These are phyloP conservation scores for Poa pratensis DNA, from an alignment of 176 grass and related monocot species.

Conservation along the genomic window DNA sequence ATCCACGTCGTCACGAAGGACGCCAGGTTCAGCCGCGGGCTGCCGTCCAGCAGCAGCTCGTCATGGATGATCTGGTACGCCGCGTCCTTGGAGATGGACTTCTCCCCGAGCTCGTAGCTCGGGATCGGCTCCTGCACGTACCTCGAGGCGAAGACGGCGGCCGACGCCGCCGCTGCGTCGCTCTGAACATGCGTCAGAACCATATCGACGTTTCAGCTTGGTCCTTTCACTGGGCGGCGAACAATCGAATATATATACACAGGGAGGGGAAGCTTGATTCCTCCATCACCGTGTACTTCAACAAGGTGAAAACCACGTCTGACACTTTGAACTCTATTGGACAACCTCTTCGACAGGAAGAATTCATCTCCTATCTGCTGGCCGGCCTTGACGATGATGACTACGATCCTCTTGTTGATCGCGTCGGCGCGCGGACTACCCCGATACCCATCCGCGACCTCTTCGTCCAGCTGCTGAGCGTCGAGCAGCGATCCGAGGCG, in stretches of 20 bases:
- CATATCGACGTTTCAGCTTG: conserved; percentile 38
- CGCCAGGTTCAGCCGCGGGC: conserved; percentile 90
- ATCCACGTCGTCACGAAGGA: conserved; percentile 98
- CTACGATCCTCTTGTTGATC: too few species aligned
- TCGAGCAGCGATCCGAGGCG: too few species aligned
- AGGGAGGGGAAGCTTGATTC: not conserved
- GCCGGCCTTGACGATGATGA: too few species aligned
- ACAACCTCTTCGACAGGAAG: too few species aligned
- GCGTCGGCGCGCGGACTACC: too few species aligned
- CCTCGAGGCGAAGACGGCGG: conserved; percentile 77
- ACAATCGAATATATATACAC: not conserved
- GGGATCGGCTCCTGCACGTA: conserved; percentile 79
- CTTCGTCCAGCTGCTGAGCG: too few species aligned
- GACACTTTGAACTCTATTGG: too few species aligned
- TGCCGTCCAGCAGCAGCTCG: conserved; percentile 87
- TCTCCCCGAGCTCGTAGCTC: conserved; percentile 59
- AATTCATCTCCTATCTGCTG: too few species aligned
- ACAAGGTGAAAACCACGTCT: too few species aligned
- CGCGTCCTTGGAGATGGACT: conserved; percentile 77
- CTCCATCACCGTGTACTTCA: too few species aligned
- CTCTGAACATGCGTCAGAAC: conserved; percentile 69
- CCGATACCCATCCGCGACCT: too few species aligned
- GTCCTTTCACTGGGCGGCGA: not conserved
- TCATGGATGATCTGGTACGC: conserved; percentile 98
- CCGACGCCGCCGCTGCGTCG: conserved; percentile 36